A percentile compares a stretch with the other conserved stretches of the same genome.
Evolutionary conservation across 768 basidiomycete species (phyloP).

Genomic region (Suillus placidus): DNA sequence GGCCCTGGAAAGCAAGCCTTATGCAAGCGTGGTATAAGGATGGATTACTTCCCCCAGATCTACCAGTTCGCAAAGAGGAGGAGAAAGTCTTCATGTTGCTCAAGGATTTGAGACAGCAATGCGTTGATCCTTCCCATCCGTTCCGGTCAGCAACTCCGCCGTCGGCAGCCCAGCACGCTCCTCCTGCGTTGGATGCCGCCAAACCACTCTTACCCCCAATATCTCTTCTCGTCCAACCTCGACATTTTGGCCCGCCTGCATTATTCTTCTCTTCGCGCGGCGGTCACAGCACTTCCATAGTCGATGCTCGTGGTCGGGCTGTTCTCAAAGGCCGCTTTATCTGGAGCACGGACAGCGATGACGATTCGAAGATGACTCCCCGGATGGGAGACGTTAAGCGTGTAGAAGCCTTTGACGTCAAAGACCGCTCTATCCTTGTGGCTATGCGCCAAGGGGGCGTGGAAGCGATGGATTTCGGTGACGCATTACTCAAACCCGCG

Average conservation of each 20-base stretch:
- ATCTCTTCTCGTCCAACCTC: conserved; percentile 76
- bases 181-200: conserved; percentile 36
- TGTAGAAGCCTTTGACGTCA: conserved; percentile 79
- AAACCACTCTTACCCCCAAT: conserved; percentile 71
- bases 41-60: conserved; percentile 76
- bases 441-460: conserved; percentile 87
- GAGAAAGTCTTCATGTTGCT: conserved; percentile 68
- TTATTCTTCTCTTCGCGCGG: conserved; percentile 89
- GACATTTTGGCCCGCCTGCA: conserved; percentile 85
- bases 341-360: conserved; percentile 72
- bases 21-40: conserved; percentile 94
- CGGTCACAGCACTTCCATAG: conserved; percentile 85
- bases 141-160: conserved; percentile 57
- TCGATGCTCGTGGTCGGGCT: conserved; percentile 82
- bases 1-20: conserved; percentile 84
- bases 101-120: conserved; percentile 75
- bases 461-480: conserved; percentile 78
- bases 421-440: conserved; percentile 74
- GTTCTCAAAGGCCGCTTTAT: conserved; percentile 80
- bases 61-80: conserved; percentile 79
- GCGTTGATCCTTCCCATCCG: conserved; percentile 80
- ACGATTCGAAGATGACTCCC: conserved; percentile 36
- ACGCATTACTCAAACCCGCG: conserved; percentile 77
- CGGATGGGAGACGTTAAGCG: conserved; percentile 84
- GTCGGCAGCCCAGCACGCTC: conserved; percentile 32